Base-by-base conservation (phyloP, 2,329 filamentous ascomycete species). In the Ophiostoma ulmi region DNA sequence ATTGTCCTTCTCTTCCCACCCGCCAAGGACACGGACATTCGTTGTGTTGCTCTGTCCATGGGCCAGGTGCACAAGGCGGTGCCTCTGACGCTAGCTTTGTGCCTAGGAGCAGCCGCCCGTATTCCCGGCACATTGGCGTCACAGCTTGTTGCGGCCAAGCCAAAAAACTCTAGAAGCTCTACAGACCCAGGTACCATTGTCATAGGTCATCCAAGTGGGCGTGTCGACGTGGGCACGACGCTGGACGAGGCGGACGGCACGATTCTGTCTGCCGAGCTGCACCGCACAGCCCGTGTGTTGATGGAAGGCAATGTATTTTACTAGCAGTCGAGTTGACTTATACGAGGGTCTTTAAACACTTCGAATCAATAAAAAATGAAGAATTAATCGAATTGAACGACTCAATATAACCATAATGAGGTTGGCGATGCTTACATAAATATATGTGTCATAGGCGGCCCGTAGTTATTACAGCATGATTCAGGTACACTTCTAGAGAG, bases 231-330 rank as follows among this genome's bases (percentile, higher is more conserved):
- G 26, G 80, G 81, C 1, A 82, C 82, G 1, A 79, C 77, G 13
- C 77, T 82, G 39, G 74, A 71, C 22, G 64, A 39, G 35, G 63
- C 35, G 5, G 74, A 80, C 35, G 83, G 81, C 0, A 74, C 76
- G 58, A 79, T 85, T 26, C 75, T 79, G 69, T 82, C 81, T 20
- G 84, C 83, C 0, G 80, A 82, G 71, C 73, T 86, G 38, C 77
- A 82, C 72, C 78, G 83, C 26, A 86, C 84, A 0, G 83, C 82
- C 8, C 79, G 82, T 68, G 76, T 84, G 5, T 65, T 86, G 73
- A 85, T 85, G 83, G 82, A 82, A 72, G 84, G 84, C 0, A 75
- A 80, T 5, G 81, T 85, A 2, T 83, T 80, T 66, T 85, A 83
- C 69, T 73, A 70, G 20, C 66, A 22, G 41, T 4, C 13, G 26